A percentile compares a stretch with the other conserved stretches of the same genome.
Conservation (phyloP, 192 early-diverging fungal species). For the Obelidium mucronatum region DNA sequence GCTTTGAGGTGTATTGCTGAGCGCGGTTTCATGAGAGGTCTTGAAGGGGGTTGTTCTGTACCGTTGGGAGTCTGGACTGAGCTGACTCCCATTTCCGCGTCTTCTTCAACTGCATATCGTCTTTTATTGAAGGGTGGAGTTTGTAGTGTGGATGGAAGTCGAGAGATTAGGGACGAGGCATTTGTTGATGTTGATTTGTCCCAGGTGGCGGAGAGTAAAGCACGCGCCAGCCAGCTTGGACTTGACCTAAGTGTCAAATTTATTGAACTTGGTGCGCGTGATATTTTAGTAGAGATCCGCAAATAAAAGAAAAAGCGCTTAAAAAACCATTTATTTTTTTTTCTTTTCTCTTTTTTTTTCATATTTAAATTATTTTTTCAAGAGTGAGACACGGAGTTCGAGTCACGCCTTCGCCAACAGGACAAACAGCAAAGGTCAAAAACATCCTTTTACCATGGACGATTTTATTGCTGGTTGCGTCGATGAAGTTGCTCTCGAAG, state of each 20-base stretch:
- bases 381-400: neutral
- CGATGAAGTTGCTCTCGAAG: constrained; percentile 66
- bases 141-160: constrained; percentile 75
- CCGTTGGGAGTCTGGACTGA: constrained; percentile 83
- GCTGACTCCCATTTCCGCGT: neutral
- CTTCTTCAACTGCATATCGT: constrained; percentile 17
- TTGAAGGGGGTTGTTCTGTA: constrained; percentile 96
- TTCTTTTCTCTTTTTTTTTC: neutral
- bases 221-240: constrained; percentile 54
- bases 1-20: constrained; percentile 79
- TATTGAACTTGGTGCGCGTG: constrained; percentile 57
- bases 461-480: constrained; percentile 58
- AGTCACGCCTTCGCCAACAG: neutral
- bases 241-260: constrained; percentile 51
- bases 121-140: constrained; percentile 74
- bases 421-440: neutral
- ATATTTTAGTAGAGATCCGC: constrained; percentile 61
- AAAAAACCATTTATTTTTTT: no score
- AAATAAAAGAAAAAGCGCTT: no score
- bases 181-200: constrained; percentile 7
- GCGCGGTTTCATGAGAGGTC: constrained; percentile 79
- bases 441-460: constrained; percentile 46
- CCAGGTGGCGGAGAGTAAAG: constrained; percentile 15
- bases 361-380: neutral
- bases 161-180: constrained; percentile 64